Base-by-base conservation (phyloP, 1,284 basidiomycete genomes). In the Puccinia brachypodii region DNA sequence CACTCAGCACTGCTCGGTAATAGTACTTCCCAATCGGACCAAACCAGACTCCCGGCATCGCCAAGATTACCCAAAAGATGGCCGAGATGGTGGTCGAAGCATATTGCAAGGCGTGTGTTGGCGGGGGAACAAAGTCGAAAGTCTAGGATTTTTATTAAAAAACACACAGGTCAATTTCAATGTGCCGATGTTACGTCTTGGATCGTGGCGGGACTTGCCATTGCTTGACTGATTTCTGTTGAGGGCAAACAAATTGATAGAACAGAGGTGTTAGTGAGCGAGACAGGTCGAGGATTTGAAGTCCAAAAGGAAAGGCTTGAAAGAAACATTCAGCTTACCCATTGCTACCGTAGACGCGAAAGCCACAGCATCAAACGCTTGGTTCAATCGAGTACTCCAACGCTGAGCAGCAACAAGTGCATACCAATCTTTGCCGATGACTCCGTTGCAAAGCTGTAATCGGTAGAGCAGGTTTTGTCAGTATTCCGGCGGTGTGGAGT, bases 401-500 rank as follows among this genome's bases (percentile, higher is more conserved):
- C 80, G 71, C 64, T 81, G 80, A 53, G 80, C 80, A 50, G 80
- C 80, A 14, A 81, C 60, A 16, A 81, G 73, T 36, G 80, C 80
- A 76, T 81, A 81, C 80, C 80, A 81, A 44, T 81, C 80, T 76
- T 81, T 75, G 42, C 80, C 80, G 25, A 36, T 40, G 36, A 81
- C 80, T 14, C 72, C 80, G 28, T 76, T 68, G 38, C 80, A 81
- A 42, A 81, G 62, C 80, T 81, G 38, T 16, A 62, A 22, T 58
- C 42, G 19, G n/a, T 40, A 16, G 22, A 58, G 25, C 25, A 60
- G 2, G 44, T 53, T 36, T 36, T 25, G 62, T 66, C 60, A 77
- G 64, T 36, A 14, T 19, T 7, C 38, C 31, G 19, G 47, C 25
- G 28, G 3, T 28, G 19, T 58, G 16, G 25, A 72, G 4, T 47